Conservation (phyloP, 1,284 basidiomycete species). For the Baeospora myosura region DNA sequence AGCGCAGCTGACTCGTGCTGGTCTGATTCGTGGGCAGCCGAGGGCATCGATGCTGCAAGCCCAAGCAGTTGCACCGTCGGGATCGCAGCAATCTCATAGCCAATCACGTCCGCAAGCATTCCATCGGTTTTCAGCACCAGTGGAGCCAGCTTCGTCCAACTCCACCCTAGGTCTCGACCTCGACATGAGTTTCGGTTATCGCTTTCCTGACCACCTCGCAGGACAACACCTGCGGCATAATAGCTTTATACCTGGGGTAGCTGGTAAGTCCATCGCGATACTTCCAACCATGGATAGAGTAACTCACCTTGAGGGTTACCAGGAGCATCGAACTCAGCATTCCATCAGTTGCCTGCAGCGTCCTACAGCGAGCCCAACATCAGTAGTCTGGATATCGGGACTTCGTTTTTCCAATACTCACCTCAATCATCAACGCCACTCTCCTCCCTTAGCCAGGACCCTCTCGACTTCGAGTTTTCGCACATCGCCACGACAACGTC, state of each 20-base stretch:
- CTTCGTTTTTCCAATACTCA: slow-evolving; percentile 23
- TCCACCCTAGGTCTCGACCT: slow-evolving; percentile 12
- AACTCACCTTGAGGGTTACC: slow-evolving; percentile 8
- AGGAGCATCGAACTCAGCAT: slow-evolving; percentile 18
- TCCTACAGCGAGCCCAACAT: slow-evolving; percentile 25
- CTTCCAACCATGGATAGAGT: background rate
- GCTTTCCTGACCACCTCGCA: slow-evolving; percentile 14
- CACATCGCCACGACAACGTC: slow-evolving; percentile 11
- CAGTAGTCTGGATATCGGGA: slow-evolving; percentile 20
- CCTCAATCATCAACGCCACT: slow-evolving; percentile 19
- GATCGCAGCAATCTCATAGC: slow-evolving; percentile 13
- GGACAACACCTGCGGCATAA: slow-evolving; percentile 21
- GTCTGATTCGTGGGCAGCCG: slow-evolving; percentile 73
- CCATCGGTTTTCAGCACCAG: slow-evolving; percentile 10
- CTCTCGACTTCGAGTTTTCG: slow-evolving; percentile 21
- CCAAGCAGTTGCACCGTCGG: slow-evolving; percentile 19
- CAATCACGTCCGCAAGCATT: slow-evolving; percentile 10
- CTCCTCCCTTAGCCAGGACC: slow-evolving; percentile 17
- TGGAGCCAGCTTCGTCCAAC: slow-evolving; percentile 4
- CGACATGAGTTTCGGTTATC: slow-evolving; percentile 14
- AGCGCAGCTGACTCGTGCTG: slow-evolving; percentile 64
- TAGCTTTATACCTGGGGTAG: slow-evolving; percentile 30
- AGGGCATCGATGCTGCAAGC: slow-evolving; percentile 43
- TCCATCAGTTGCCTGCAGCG: slow-evolving; percentile 24
- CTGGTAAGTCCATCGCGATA: slow-evolving; percentile 26